Base-by-base conservation (phyloP, 2,329 filamentous ascomycete species). In the Gremmenia infestans region DNA sequence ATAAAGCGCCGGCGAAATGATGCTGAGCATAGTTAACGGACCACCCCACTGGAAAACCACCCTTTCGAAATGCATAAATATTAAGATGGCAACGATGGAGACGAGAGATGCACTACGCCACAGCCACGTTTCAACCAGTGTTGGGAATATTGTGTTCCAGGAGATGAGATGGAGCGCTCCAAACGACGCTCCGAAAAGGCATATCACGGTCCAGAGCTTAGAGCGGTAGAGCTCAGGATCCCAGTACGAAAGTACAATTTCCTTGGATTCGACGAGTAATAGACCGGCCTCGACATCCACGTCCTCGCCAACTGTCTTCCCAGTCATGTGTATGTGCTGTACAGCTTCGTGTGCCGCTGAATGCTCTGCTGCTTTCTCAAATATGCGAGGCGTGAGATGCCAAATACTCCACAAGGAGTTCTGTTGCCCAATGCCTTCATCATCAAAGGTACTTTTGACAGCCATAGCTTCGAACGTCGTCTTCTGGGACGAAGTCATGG, bases 141-240 rank as follows among this genome's bases (percentile, higher is more conserved):
- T 70, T 12, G 68, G 69, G 51, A 71, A 71, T 1, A 53, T 55
- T 5, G 65, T 61, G 50, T 68, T 56, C 67, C 66, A 72, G 8
- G 64, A 69, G 43, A 69, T 65, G 14, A 70, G 61, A 54, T 71
- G 68, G 17, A 71, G 58, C 14, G 67, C 68, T 14, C 62, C 63
- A 53, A 71, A 70, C 0, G 68, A 68, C 1, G 59, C 60, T 37
- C 60, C 61, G 37, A 65, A 63, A 5, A 66, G 49, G 54, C 60
- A 65, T 14, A 56, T 63, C 1, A 59, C 11, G n/a, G 63, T 59
- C 64, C 62, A 67, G 17, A 66, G 53, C 54, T 55, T 63, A 2
- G 63, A 65, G 3, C 58, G 49, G 46, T 63, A 63, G 4, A 63
- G 47, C 22, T 59, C 61, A 36, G 59, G 56, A 45, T 62, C 57